Evolutionary conservation across 2,329 filamentous ascomycete genomes (phyloP), one percentile per base, ranked within the genome.

Genomic region (Emergomyces pasteurianus): DNA sequence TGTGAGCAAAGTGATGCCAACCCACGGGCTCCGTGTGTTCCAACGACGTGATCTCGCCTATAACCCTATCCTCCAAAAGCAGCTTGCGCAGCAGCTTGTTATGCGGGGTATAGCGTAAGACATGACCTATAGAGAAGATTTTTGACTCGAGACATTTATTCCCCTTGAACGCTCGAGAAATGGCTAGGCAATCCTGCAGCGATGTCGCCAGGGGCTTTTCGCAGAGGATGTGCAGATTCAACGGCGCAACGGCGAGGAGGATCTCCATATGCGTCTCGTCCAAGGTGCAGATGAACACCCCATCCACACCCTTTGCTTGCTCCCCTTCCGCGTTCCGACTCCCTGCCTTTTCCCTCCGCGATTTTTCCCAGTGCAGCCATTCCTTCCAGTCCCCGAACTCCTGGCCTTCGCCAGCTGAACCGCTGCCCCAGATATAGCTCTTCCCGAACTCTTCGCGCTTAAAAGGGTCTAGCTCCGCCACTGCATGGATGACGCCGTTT

Each of bases 1-100:
- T 90, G 72, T 96, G 92, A 0, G 88, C 81, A 71, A 95, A 97
- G 72, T 97, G 94, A 90, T 91, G 97, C 86, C 88, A 95, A 0
- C 94, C 94, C 0, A 99, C 87, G 0, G 94, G 94, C 73, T 97
- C 94, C 0, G 90, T 94, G 74, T 97, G 94, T 64, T 95, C 89
- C 46, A 96, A 81, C 46, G 88, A 92, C 58, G 95, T 78, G 36
- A 96, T 79, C 60, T 96, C 88, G 7, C 94, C 94, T 69, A 99
- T 87, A 14, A 86, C 83, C 14, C 81, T 81, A 58, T 95, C 84
- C 65, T 88, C 81, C 0, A 91, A 80, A 5, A 97, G 79, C 18
- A 97, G 77, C 70, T 87, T 86, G 57, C 91, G 85, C 34, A 99
- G 80, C 60, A 92, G 77, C 73, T 90, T 87, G 71, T 97, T 97